Conservation (phyloP, 2,329 filamentous ascomycete species). For the Periglandula ipomoeae region DNA sequence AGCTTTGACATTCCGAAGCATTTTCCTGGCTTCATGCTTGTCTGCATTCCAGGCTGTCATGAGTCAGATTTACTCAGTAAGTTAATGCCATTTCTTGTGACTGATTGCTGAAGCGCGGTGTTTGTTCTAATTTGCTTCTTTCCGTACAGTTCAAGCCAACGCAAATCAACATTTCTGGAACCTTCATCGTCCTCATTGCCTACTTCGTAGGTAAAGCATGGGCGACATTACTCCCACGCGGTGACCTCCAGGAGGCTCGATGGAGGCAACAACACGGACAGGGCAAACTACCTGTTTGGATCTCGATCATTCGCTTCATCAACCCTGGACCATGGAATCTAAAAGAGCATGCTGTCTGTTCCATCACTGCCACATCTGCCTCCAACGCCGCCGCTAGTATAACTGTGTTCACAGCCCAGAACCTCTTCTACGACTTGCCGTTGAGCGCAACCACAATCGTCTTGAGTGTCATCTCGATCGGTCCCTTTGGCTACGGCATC, state of each 20-base stretch:
- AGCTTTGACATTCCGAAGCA: slow-evolving; percentile 42
- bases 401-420: slow-evolving; percentile 36
- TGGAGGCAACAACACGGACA: slow-evolving; percentile 34
- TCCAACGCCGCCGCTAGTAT: slow-evolving; percentile 30
- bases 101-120: not conserved
- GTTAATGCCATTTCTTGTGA: not conserved
- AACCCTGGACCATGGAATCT: slow-evolving; percentile 43
- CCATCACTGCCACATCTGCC: slow-evolving; percentile 45
- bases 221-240: slow-evolving; percentile 28
- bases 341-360: slow-evolving; percentile 46
- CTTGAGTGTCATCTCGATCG: slow-evolving; percentile 39
- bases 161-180: slow-evolving; percentile 35
- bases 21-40: slow-evolving; percentile 39
- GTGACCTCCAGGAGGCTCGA: slow-evolving; percentile 36
- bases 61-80: slow-evolving; percentile 44
- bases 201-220: slow-evolving; percentile 42
- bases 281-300: slow-evolving; percentile 31
- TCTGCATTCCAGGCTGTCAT: slow-evolving; percentile 46
- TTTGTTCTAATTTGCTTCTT: not conserved
- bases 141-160: slow-evolving; percentile 42
- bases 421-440: slow-evolving; percentile 42
- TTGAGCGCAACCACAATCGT: slow-evolving; percentile 37
- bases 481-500: slow-evolving; percentile 45
- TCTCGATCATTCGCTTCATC: slow-evolving; percentile 33
- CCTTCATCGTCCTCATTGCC: slow-evolving; percentile 47